Base-by-base conservation (phyloP, 2,329 filamentous ascomycete genomes). In the Colletotrichum musicola region DNA sequence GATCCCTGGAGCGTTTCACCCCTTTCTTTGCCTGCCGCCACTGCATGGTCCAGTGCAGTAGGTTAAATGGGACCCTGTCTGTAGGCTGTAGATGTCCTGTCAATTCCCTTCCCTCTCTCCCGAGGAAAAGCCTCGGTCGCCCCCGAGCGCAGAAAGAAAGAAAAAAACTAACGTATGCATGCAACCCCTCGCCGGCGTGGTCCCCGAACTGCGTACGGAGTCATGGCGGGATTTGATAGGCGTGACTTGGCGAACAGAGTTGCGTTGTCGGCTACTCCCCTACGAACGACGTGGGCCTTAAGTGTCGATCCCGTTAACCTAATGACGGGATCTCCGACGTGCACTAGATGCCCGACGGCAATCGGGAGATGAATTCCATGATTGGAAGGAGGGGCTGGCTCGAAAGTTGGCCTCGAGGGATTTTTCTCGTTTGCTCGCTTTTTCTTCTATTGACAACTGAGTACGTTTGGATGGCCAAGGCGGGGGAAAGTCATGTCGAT, bases 1-100 rank as follows among this genome's bases (percentile, higher is more conserved):
- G 53, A 65, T 58, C 65, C 55, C 47, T 65, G 47, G 12, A 55
- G 16, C 35, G 61, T 60, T 65, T 68, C 62, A 60, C 30, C 51
- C 40, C 30, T 9, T 35, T 35, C 30, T 7, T 30, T 58, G 12
- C 35, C 38, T 40, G 14, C 49, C 22, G 27, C 55, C 38, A 35
- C 20, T n/a, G 47, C 49, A 47, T 13, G 38, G 60, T 46, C 35
- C 14, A 27, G 46, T 18, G 47, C 16, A 10, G 58, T 50, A 35
- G 58, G 25, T 47, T 51, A 42, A 42, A 30, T 30, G 6, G 9
- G 27, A 30, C 9, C 9, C 9, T 30, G 27, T 10, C 7, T 30
- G 9, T 30, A 4, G 3, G 22, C 22, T 25, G 22, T 25, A 25
- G 4, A 25, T 25, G 22, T 13, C 9, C 14, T 14, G 40, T 14